These are phyloP conservation scores for Brassica cretica DNA, from an alignment of 345 rosid genomes.

Conservation along the genomic window DNA sequence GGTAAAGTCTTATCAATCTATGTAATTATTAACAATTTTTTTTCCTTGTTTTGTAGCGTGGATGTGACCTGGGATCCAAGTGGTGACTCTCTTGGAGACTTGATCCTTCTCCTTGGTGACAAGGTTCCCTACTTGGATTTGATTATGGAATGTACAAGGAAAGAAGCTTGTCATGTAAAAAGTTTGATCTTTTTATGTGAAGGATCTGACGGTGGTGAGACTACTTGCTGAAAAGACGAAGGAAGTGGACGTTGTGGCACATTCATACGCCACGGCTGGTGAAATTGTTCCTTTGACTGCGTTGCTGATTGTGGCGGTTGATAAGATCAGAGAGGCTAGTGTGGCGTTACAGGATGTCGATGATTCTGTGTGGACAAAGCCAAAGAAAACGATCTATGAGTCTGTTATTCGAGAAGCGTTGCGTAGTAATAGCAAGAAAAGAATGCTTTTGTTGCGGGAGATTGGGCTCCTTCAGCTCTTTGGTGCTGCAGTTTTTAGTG, in stretches of 20 bases:
- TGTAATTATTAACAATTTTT: background rate
- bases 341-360: background rate
- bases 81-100: conserved; percentile 52
- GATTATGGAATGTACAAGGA: background rate
- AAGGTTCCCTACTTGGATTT: conserved; percentile 43
- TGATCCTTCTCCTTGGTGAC: conserved; percentile 57
- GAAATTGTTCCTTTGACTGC: conserved; percentile 37
- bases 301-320: background rate
- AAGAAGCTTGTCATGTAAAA: background rate
- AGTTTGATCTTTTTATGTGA: background rate
- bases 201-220: background rate
- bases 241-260: conserved; percentile 56
- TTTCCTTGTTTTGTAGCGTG: conserved; percentile 40
- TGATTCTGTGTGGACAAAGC: conserved; percentile 31
- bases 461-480: conserved; percentile 77
- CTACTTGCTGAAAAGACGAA: conserved; percentile 23
- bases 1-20: background rate
- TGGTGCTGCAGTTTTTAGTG: conserved; percentile 46
- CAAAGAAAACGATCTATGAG: conserved; percentile 30
- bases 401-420: conserved; percentile 59
- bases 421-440: conserved; percentile 42
- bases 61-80: conserved; percentile 66
- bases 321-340: background rate
- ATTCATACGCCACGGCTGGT: conserved; percentile 52
- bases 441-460: conserved; percentile 62